Evolutionary conservation across 257 asterid genomes (phyloP), one percentile per base, ranked within the genome.

Genomic region (Solanum neorickii): DNA sequence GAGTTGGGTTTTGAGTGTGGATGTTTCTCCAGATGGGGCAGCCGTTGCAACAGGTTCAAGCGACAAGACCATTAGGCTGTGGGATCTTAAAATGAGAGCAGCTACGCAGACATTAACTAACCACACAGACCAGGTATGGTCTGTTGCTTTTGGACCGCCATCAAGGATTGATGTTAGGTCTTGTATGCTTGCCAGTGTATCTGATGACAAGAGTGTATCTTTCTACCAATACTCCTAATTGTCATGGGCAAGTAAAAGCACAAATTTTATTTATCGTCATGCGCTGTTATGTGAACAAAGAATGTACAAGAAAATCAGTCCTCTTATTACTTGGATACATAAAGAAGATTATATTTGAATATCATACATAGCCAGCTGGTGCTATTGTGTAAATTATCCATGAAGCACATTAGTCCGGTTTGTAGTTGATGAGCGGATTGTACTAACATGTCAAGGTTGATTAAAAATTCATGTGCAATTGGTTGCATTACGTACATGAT

Each of bases 11-110:
- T 90, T 96, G 88, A 94, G 98, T 68, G 94, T 97, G 77, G 99
- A 97, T 52, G 94, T 92, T 11, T 92, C 98, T 27, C 99, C 97
- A 0, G 99, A 96, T 33, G 99, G 99, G 46, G 90, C 89, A 25
- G 99, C 99, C 20, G 86, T 97, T 87, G 99, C 94, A 25, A 95
- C 99, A 1, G 98, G 99, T 12, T 97, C 99, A 4, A 95, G 98
- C 77, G 99, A 97, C 87, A 92, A 91, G 88, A 94, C 96, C 8
- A 94, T 97, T 4, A 89, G 97, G 90, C 87, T 96, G 59, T 96
- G 98, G 99, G 99, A 97, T 90, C 94, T 97, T 59, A 97, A 96
- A 87, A 96, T 95, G 98, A 93, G 99, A 86, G 96, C 96, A 1
- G 98, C 99, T 35, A 89, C 97, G 3, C 99, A 97, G 92, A 95